Percentiles rank a stretch among this genome's conserved stretches.
These are phyloP conservation scores for Colletotrichum lupini DNA, from an alignment of 2,329 filamentous ascomycete genomes.

Conservation along the genomic window DNA sequence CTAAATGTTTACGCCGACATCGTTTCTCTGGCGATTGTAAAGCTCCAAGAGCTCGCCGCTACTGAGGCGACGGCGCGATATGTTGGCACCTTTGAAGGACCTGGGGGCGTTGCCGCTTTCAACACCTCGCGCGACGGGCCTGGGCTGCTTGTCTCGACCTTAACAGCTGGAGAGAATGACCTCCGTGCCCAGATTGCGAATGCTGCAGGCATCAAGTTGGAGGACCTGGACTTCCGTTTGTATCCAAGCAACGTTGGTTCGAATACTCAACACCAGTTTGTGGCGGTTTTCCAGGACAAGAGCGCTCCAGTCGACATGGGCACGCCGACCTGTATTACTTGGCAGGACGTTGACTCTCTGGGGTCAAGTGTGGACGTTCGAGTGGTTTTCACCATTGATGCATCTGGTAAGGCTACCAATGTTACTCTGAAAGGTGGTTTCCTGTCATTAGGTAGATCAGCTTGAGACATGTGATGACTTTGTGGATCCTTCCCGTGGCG, in stretches of 20 bases:
- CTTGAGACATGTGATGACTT: background rate
- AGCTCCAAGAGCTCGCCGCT: slow-evolving; percentile 35
- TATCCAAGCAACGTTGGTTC: slow-evolving; percentile 45
- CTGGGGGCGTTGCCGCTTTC: background rate
- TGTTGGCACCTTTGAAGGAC: slow-evolving; percentile 30
- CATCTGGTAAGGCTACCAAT: background rate
- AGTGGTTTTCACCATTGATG: slow-evolving; percentile 8
- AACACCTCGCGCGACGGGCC: slow-evolving; percentile 36
- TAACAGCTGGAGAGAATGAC: slow-evolving; percentile 35
- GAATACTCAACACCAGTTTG: slow-evolving; percentile 39
- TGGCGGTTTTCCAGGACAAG: slow-evolving; percentile 45
- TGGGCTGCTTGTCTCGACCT: slow-evolving; percentile 40
- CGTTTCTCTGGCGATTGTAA: slow-evolving; percentile 39
- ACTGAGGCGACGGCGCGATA: slow-evolving; percentile 35
- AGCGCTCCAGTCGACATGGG: slow-evolving; percentile 43
- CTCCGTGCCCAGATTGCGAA: slow-evolving; percentile 37
- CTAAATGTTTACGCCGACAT: slow-evolving; percentile 48
- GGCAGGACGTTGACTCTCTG: slow-evolving; percentile 31
- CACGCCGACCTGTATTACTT: slow-evolving; percentile 49
- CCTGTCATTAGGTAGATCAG: background rate
- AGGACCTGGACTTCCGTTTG: slow-evolving; percentile 42
- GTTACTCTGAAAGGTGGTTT: background rate
- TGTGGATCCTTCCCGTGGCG: too few relatives aligned
- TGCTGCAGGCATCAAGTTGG: slow-evolving; percentile 36
- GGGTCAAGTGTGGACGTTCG: slow-evolving; percentile 3